A percentile compares a stretch with the other conserved stretches of the same genome.
Evolutionary conservation across 179 eudicot genomes (phyloP).

Genomic region (Amaranthus tricolor): DNA sequence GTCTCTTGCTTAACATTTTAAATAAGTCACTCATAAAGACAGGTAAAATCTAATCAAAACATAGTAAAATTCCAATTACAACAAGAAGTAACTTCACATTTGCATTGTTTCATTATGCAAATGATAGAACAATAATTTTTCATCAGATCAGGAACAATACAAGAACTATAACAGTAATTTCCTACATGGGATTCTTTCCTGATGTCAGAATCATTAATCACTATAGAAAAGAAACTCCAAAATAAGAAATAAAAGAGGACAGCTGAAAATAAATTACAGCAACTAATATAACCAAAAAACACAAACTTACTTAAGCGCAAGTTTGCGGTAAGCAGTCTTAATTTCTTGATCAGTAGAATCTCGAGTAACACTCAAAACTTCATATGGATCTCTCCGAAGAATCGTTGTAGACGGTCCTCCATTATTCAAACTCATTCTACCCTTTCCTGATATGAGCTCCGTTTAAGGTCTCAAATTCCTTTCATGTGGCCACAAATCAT

Average conservation of each 20-base stretch:
- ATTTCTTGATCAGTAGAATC: slow-evolving; percentile 86
- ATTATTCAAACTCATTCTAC: slow-evolving; percentile 40
- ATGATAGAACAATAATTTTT: not conserved
- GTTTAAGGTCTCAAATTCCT: slow-evolving; percentile 5
- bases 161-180: not conserved
- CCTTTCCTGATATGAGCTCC: not conserved
- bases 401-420: slow-evolving; percentile 47
- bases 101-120: not conserved
- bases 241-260: not conserved
- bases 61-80: not conserved
- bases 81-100: not conserved
- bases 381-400: slow-evolving; percentile 79
- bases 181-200: not conserved
- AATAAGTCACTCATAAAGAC: too few species aligned
- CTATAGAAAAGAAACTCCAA: not conserved
- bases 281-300: not conserved
- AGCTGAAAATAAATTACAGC: not conserved
- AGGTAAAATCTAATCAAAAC: too few species aligned
- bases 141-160: too few species aligned
- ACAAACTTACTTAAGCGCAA: slow-evolving; percentile 80
- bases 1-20: too few species aligned
- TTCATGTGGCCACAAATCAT: slow-evolving; percentile 17
- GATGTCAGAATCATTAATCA: not conserved
- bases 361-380: slow-evolving; percentile 69
- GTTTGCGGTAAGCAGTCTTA: slow-evolving; percentile 84